Conservation (phyloP, 2,329 filamentous ascomycete species). For the Fusarium begoniae region DNA sequence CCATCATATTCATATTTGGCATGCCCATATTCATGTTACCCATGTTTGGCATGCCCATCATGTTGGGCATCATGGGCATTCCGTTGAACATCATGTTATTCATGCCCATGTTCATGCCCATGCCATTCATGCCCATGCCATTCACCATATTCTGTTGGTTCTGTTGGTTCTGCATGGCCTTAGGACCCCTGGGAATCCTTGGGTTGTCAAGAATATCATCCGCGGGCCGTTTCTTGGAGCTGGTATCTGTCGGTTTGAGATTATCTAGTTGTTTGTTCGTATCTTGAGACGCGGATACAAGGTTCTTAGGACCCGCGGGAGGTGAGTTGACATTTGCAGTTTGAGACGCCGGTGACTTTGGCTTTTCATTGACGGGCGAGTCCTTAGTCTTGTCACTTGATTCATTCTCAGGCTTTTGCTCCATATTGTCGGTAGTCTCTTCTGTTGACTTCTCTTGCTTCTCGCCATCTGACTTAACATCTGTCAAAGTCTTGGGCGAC, state of each 20-base stretch:
- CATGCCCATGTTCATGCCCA: conserved; percentile 58
- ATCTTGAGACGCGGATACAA: conserved; percentile 45
- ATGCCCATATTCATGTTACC: conserved; percentile 50
- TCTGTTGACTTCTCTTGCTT: conserved; percentile 41
- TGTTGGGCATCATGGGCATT: conserved; percentile 54
- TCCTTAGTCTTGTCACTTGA: conserved; percentile 28
- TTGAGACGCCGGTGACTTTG: conserved; percentile 47
- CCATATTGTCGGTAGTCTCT: conserved; percentile 52
- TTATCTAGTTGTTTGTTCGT: conserved; percentile 48
- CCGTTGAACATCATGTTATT: conserved; percentile 53
- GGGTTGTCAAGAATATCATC: conserved; percentile 75
- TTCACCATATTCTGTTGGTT: conserved; percentile 60
- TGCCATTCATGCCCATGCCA: conserved; percentile 59
- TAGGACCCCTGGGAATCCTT: conserved; percentile 71
- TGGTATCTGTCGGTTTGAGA: conserved; percentile 45
- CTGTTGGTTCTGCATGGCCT: conserved; percentile 69
- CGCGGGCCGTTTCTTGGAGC: conserved; percentile 82
- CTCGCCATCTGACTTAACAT: conserved; percentile 31
- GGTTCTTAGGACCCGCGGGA: conserved; percentile 43
- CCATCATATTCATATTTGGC: conserved; percentile 46
- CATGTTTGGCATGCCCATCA: conserved; percentile 52
- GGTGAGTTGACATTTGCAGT: conserved; percentile 41
- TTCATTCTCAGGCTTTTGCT: conserved; percentile 47
- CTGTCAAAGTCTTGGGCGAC: conserved; percentile 44
- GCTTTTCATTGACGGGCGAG: conserved; percentile 44